Evolutionary conservation across 495 filamentous ascomycete species (phyloP).

Genomic region (Annulohypoxylon maeteangense): DNA sequence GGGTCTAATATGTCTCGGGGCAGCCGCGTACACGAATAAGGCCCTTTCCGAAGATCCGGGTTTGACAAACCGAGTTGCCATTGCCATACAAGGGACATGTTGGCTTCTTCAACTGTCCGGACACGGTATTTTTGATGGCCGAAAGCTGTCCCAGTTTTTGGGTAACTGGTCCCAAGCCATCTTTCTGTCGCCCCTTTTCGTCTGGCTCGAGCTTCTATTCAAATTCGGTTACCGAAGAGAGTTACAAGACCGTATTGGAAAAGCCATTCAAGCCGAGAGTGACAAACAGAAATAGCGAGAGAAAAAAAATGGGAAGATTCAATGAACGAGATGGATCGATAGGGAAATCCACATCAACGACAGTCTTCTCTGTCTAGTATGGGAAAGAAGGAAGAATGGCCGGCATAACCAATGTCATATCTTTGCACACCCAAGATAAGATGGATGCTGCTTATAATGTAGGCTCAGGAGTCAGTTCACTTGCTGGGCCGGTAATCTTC

Average conservation of each 20-base stretch:
- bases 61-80: slow-evolving; percentile 75
- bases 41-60: slow-evolving; percentile 72
- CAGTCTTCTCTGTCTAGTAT: background rate
- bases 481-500: background rate
- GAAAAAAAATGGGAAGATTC: slow-evolving; percentile 56
- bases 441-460: slow-evolving; percentile 11
- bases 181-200: slow-evolving; percentile 96
- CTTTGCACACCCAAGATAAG: slow-evolving; percentile 6
- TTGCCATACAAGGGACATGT: slow-evolving; percentile 72
- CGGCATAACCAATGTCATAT: background rate
- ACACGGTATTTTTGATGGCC: slow-evolving; percentile 87
- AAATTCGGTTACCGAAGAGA: slow-evolving; percentile 89
- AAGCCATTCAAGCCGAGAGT: slow-evolving; percentile 76
- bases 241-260: slow-evolving; percentile 80
- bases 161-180: slow-evolving; percentile 92
- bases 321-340: slow-evolving; percentile 21
- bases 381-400: slow-evolving; percentile 18
- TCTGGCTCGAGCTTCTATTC: slow-evolving; percentile 96
- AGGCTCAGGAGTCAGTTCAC: background rate
- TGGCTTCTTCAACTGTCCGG: slow-evolving; percentile 94
- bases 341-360: background rate
- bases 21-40: slow-evolving; percentile 78
- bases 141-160: slow-evolving; percentile 81
- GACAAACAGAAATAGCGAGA: slow-evolving; percentile 62
- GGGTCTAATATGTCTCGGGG: slow-evolving; percentile 75